Conservation (phyloP, 345 rosid species). For the Rhizophora apiculata region DNA sequence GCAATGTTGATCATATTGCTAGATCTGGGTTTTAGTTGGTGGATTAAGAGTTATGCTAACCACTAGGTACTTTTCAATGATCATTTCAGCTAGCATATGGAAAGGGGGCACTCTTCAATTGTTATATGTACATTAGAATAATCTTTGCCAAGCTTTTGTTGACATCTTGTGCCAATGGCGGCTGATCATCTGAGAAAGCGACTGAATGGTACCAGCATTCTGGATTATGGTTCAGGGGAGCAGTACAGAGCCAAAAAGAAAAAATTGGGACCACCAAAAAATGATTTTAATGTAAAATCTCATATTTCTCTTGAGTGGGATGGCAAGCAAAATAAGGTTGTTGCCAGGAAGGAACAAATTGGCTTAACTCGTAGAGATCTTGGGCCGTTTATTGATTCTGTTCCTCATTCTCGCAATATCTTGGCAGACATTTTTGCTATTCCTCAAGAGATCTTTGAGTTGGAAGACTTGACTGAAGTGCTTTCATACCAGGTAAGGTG, state of each 20-base stretch:
- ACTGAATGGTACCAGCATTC: slow-evolving; percentile 54
- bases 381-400: slow-evolving; percentile 49
- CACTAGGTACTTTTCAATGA: neutral
- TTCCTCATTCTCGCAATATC: slow-evolving; percentile 33
- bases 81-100: slow-evolving; percentile 26
- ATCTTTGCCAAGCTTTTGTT: slow-evolving; percentile 21
- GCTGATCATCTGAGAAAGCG: slow-evolving; percentile 84
- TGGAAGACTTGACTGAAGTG: slow-evolving; percentile 61
- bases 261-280: slow-evolving; percentile 41
- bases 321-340: slow-evolving; percentile 46
- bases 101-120: slow-evolving; percentile 8
- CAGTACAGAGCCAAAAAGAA: slow-evolving; percentile 66
- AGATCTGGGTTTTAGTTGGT: neutral
- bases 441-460: slow-evolving; percentile 66
- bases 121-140: slow-evolving; percentile 8
- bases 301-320: slow-evolving; percentile 91
- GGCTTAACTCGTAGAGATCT: slow-evolving; percentile 63
- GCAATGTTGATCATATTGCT: neutral
- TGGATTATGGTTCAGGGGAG: slow-evolving; percentile 51
- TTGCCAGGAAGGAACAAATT: slow-evolving; percentile 85
- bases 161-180: slow-evolving; percentile 50
- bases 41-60: slow-evolving; percentile 8
- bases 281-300: slow-evolving; percentile 49
- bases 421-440: slow-evolving; percentile 66
- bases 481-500: slow-evolving; percentile 70